A percentile compares a stretch with the other conserved stretches of the same genome.
phyloP scores from a whole-genome alignment of 257 asterid species.

The Lavandula angustifolia region DNA sequence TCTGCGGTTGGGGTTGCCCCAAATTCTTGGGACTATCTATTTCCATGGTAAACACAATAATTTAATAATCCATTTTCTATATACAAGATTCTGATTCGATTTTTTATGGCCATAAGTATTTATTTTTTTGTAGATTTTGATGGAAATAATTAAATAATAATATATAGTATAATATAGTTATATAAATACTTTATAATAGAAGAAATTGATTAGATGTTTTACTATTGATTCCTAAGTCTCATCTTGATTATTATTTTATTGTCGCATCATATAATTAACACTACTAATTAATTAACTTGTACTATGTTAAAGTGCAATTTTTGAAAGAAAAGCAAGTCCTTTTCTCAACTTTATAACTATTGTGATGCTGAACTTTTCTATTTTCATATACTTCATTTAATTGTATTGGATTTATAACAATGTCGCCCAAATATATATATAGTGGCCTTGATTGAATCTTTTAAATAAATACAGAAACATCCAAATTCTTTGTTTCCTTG shows the following conservation, averaged over 20 bases:
- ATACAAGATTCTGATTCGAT: background rate
- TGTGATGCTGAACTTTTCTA: background rate
- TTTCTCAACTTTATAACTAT: background rate
- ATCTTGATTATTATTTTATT: too few species aligned
- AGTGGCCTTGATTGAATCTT: background rate
- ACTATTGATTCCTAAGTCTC: background rate
- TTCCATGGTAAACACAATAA: background rate
- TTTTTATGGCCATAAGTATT: background rate
- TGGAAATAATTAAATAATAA: too few species aligned
- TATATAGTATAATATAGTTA: too few species aligned
- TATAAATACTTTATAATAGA: too few species aligned
- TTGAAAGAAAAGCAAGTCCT: background rate
- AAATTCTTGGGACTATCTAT: background rate
- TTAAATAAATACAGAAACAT: background rate
- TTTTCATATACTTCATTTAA: background rate
- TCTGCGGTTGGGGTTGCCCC: constrained; percentile 7
- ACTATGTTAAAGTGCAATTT: constrained; percentile 1
- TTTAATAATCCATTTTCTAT: too few species aligned
- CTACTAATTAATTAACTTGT: too few species aligned
- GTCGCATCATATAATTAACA: too few species aligned
- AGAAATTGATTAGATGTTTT: too few species aligned
- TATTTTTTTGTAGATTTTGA: too few species aligned
- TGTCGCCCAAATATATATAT: background rate
- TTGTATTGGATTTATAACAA: constrained; percentile 6
- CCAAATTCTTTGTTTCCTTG: background rate